phyloP scores from a whole-genome alignment of 768 basidiomycete genomes.

The Saitozyma podzolica region DNA sequence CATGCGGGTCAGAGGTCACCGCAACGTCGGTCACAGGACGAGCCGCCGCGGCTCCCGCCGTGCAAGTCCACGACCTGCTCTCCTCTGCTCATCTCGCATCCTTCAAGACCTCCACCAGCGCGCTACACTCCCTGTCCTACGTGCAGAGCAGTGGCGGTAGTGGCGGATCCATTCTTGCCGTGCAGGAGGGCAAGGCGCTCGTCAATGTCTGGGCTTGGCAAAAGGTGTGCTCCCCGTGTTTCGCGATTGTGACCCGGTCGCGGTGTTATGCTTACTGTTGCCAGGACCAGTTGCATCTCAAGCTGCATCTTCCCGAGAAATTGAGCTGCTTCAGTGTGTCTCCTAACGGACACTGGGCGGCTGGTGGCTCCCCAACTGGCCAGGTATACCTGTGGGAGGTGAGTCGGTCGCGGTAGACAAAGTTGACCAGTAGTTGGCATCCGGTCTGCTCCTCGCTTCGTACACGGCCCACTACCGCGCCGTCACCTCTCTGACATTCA shows the following conservation, averaged over 20 bases:
- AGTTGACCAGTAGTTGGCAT: slow-evolving; percentile 64
- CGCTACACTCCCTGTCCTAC: slow-evolving; percentile 66
- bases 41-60: slow-evolving; percentile 50
- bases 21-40: slow-evolving; percentile 17
- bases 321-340: slow-evolving; percentile 77
- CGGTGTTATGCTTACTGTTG: slow-evolving; percentile 7
- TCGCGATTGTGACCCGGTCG: too few species aligned
- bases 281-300: slow-evolving; percentile 84
- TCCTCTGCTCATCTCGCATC: slow-evolving; percentile 53
- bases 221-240: slow-evolving; percentile 62
- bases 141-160: slow-evolving; percentile 68
- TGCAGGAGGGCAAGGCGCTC: slow-evolving; percentile 83
- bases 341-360: slow-evolving; percentile 71
- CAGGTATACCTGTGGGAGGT: slow-evolving; percentile 97
- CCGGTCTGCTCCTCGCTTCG: slow-evolving; percentile 86
- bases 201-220: slow-evolving; percentile 90
- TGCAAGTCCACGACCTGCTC: slow-evolving; percentile 78
- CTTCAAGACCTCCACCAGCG: slow-evolving; percentile 80
- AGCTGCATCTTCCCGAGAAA: slow-evolving; percentile 87
- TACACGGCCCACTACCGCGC: slow-evolving; percentile 97
- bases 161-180: slow-evolving; percentile 81
- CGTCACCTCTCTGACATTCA: slow-evolving; percentile 78
- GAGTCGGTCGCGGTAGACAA: slow-evolving; percentile 43
- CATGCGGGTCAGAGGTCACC: slow-evolving; percentile 35
- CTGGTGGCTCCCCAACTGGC: slow-evolving; percentile 83